phyloP scores from a whole-genome alignment of 768 basidiomycete genomes.

The Mycena alexandri region DNA sequence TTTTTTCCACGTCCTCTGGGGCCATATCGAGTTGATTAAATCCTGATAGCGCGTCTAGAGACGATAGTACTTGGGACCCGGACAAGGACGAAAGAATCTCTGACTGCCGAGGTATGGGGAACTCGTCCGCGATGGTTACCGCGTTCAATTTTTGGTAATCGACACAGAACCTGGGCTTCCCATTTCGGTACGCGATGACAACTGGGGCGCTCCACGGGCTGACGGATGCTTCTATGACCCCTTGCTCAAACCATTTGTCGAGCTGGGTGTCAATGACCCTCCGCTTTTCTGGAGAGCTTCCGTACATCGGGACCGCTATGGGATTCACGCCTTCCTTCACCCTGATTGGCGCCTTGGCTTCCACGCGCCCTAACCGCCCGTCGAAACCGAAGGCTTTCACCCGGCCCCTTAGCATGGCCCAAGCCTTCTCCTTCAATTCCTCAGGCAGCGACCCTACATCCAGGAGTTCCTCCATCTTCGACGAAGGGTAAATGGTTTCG shows the following conservation, averaged over 20 bases:
- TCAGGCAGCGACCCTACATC: neutral
- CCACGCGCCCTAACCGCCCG: neutral
- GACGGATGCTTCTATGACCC: slow-evolving; percentile 2
- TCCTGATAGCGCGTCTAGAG: neutral
- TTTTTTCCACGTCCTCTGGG: neutral
- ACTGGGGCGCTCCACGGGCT: slow-evolving; percentile 24
- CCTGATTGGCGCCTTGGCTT: neutral
- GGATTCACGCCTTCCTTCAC: neutral
- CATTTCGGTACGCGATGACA: slow-evolving; percentile 5
- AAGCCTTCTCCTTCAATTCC: neutral
- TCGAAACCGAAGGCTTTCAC: neutral
- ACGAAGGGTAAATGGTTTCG: neutral
- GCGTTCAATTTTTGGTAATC: neutral
- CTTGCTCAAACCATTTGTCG: slow-evolving; percentile 21
- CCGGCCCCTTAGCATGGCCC: slow-evolving; percentile 1
- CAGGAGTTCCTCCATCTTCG: neutral
- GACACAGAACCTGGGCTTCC: slow-evolving; percentile 3
- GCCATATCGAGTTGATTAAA: neutral
- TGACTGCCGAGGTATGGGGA: slow-evolving; percentile 6
- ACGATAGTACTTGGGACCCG: neutral
- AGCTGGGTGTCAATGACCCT: neutral
- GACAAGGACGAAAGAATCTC: neutral
- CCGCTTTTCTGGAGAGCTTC: neutral
- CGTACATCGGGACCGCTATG: neutral
- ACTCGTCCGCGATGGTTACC: slow-evolving; percentile 5